A percentile compares a stretch with the other conserved stretches of the same genome.
phyloP scores from a whole-genome alignment of 805 yeast genomes.

The Candida suzukii region DNA sequence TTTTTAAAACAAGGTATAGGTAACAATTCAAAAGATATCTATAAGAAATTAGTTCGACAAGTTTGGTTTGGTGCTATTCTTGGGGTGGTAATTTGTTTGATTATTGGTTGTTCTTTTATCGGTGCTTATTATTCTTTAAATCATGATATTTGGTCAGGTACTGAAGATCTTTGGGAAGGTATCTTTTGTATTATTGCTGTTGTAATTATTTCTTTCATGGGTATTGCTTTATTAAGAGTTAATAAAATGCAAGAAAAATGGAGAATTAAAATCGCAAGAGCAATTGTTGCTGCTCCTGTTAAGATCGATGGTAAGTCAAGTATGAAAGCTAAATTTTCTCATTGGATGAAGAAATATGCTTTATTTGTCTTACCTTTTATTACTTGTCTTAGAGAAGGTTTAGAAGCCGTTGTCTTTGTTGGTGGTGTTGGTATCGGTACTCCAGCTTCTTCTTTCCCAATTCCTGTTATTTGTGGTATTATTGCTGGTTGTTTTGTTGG shows the following conservation, averaged over 20 bases:
- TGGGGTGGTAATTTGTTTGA: slow-evolving; percentile 75
- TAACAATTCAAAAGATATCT: slow-evolving; percentile 38
- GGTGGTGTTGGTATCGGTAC: slow-evolving; percentile 83
- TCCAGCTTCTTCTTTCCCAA: slow-evolving; percentile 63
- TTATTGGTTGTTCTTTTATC: slow-evolving; percentile 87
- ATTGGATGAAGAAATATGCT: slow-evolving; percentile 64
- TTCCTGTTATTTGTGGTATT: slow-evolving; percentile 87
- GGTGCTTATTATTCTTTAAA: slow-evolving; percentile 84
- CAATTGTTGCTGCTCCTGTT: slow-evolving; percentile 56
- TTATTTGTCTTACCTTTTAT: slow-evolving; percentile 87
- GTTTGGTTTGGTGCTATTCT: slow-evolving; percentile 77
- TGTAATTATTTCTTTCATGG: slow-evolving; percentile 85
- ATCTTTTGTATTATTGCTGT: slow-evolving; percentile 87
- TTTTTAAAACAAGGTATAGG: slow-evolving; percentile 88
- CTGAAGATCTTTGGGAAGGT: slow-evolving; percentile 98
- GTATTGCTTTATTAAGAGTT: slow-evolving; percentile 91
- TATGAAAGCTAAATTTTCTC: slow-evolving; percentile 42
- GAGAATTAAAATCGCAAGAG: slow-evolving; percentile 89
- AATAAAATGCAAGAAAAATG: slow-evolving; percentile 96
- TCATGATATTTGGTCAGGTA: slow-evolving; percentile 74
- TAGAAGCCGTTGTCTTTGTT: slow-evolving; percentile 92
- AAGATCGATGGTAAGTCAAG: slow-evolving; percentile 28
- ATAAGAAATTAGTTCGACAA: slow-evolving; percentile 62
- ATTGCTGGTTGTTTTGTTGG: slow-evolving; percentile 76
- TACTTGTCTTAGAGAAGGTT: slow-evolving; percentile 93